Conservation (phyloP, 345 rosid genomes). For the Citrus australasica region DNA sequence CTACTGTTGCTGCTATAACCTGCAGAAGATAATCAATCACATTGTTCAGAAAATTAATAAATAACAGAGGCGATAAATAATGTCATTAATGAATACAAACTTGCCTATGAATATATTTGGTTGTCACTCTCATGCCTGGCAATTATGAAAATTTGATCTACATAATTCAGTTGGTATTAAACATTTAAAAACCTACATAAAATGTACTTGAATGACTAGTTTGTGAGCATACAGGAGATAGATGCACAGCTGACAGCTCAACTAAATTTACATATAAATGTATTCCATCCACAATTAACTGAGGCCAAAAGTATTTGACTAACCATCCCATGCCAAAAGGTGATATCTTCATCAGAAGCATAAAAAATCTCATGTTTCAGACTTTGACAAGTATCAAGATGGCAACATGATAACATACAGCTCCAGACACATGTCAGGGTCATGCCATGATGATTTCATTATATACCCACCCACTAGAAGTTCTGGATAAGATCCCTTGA, state of each 20-base stretch:
- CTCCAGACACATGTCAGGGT: background rate
- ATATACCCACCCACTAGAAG: background rate
- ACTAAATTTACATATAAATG: background rate
- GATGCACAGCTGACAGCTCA: background rate
- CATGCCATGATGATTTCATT: background rate
- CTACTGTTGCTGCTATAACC: conserved; percentile 94
- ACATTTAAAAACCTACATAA: background rate
- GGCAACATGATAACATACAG: background rate
- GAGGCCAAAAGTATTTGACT: background rate
- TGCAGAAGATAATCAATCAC: conserved; percentile 24
- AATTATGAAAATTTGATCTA: background rate
- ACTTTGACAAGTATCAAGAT: background rate
- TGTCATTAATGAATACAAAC: background rate
- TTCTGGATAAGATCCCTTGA: background rate
- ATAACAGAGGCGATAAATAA: background rate
- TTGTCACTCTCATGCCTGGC: background rate
- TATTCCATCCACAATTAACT: background rate
- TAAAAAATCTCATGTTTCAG: background rate
- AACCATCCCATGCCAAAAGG: background rate
- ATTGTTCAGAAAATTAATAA: conserved; percentile 2
- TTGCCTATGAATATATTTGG: background rate
- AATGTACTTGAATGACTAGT: background rate
- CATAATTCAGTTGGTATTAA: background rate
- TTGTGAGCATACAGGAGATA: background rate
- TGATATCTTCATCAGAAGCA: background rate